Evolutionary conservation across 345 rosid genomes (phyloP), one percentile per base, ranked within the genome.

Genomic region (Raphanus sativus): DNA sequence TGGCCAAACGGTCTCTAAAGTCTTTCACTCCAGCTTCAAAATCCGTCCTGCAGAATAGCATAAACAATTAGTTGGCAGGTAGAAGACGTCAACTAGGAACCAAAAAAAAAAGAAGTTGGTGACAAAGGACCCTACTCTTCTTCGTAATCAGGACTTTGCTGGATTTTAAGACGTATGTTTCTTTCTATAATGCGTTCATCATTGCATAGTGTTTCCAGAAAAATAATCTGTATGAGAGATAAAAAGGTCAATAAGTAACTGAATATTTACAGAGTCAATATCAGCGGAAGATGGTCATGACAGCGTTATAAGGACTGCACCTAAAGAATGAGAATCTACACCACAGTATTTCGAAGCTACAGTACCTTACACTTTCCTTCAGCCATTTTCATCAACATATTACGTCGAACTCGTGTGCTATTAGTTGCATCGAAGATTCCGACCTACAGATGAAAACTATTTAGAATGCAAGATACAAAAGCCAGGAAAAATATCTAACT

Each of bases 371-470:
- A 96, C 48, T 87, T 96, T 74, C 99, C 99, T 86, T 92, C 99
- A 74, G 98, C 99, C 96, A 96, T 87, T 89, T 96, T 89, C 98
- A 96, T 91, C 85, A 96, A 89, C 99, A 96, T 83, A 79, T 88
- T 96, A 84, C 99, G 88, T 80, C 99, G 84, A 61, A 54, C 80
- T 73, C 95, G 87, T 77, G 82, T 85, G 83, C 97, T 96, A 82
- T 93, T 96, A 63, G 98, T 96, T 69, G 99, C 99, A 85, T 93
- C 99, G 90, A 96, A 89, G 83, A 96, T 85, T 77, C 99, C 99
- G 65, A 96, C 99, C 99, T 96, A 81, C 59, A 86, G 64, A 59
- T 59, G 33, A 34, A 28, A 71, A 65, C 75, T 64, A 25, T 10
- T 80, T 67, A 75, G 58, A 62, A 32, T 66, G 65, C 73, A 78